phyloP scores from a whole-genome alignment of 1,139 yeast species.

The Torulaspora pretoriensis region DNA sequence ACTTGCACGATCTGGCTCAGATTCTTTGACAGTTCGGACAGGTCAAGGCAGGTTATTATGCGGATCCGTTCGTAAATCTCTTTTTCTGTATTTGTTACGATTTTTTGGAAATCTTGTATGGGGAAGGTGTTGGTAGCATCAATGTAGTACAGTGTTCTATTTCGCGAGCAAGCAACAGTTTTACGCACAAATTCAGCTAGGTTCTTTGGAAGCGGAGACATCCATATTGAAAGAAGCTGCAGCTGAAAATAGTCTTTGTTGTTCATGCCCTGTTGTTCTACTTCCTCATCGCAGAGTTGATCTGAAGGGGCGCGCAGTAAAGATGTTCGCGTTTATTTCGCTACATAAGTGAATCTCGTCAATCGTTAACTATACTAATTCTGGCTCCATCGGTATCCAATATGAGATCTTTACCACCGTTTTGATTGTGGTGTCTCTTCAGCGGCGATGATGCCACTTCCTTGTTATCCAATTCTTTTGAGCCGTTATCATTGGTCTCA shows the following conservation, averaged over 20 bases:
- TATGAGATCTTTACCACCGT: conserved; percentile 21
- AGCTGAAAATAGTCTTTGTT: conserved; percentile 4
- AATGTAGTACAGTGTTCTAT: conserved; percentile 21
- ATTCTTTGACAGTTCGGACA: conserved; percentile 24
- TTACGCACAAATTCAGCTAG: conserved; percentile 12
- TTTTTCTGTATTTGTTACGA: conserved; percentile 18
- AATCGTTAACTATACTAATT: conserved; percentile 29
- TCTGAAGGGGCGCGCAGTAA: conserved; percentile 1
- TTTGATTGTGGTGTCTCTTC: conserved; percentile 15
- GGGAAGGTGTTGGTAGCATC: conserved; percentile 33
- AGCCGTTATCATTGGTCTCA: conserved; percentile 1
- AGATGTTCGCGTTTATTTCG: background rate
- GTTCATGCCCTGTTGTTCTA: background rate
- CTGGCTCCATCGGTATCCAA: conserved; percentile 34
- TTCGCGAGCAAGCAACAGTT: conserved; percentile 6
- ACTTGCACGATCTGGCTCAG: conserved; percentile 22
- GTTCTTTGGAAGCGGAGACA: conserved; percentile 10
- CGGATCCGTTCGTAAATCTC: conserved; percentile 28
- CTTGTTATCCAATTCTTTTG: conserved; percentile 9
- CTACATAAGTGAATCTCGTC: conserved; percentile 1
- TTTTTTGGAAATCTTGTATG: conserved; percentile 22
- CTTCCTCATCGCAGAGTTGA: background rate
- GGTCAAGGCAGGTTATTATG: conserved; percentile 27
- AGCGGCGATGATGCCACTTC: conserved; percentile 23
- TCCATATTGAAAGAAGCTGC: conserved; percentile 16